phyloP scores from a whole-genome alignment of 805 yeast species.

The Metschnikowia borealis region DNA sequence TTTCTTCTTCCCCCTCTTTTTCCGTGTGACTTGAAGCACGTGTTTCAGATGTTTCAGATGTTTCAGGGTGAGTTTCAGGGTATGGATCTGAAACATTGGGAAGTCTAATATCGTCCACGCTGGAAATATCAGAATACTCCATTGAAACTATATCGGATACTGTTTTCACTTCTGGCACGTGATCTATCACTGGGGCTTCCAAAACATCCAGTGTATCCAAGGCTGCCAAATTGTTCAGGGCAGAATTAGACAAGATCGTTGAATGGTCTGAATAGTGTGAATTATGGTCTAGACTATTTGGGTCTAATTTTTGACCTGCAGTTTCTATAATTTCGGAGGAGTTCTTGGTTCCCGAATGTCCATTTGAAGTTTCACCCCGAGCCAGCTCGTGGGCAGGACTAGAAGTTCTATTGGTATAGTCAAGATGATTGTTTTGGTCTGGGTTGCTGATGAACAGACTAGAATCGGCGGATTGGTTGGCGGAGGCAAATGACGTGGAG shows the following conservation, averaged over 20 bases:
- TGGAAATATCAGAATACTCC: background rate
- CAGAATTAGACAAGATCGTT: background rate
- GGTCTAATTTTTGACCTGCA: too few species aligned
- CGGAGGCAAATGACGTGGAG: background rate
- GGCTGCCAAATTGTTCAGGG: background rate
- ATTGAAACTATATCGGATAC: background rate
- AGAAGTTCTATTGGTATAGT: background rate
- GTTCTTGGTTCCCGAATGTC: too few species aligned
- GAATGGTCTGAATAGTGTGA: background rate
- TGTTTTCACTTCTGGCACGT: background rate
- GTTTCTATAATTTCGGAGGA: too few species aligned
- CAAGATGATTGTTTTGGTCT: background rate
- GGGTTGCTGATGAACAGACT: constrained; percentile 19
- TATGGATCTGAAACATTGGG: background rate
- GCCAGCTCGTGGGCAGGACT: constrained; percentile 3
- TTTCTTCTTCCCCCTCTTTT: too few species aligned
- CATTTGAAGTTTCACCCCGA: background rate
- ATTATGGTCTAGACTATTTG: too few species aligned
- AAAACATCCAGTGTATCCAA: background rate
- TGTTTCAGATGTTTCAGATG: background rate
- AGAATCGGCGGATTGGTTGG: constrained; percentile 12
- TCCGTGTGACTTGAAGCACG: too few species aligned
- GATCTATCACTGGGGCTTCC: background rate
- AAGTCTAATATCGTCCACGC: background rate
- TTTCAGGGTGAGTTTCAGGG: background rate